phyloP scores from a whole-genome alignment of 73 alveolate species.

The Loxodes magnus region DNA sequence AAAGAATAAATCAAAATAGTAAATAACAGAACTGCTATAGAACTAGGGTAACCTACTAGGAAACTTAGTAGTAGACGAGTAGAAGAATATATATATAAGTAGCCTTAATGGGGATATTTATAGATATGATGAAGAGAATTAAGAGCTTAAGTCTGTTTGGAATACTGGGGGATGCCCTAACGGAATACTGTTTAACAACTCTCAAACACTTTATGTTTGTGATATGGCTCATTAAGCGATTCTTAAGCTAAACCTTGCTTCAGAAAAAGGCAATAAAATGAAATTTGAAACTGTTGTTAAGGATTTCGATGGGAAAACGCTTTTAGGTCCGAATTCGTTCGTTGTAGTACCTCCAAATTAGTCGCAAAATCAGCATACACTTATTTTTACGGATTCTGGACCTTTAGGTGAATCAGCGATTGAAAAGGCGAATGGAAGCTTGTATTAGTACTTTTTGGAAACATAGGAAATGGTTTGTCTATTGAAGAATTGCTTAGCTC shows the following conservation, averaged over 20 bases:
- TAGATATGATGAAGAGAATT: too few relatives aligned
- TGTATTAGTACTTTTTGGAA: constrained; percentile 39
- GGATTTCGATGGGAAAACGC: constrained; percentile 68
- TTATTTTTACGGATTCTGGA: constrained; percentile 61
- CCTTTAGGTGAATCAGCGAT: constrained; percentile 54
- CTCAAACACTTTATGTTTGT: constrained; percentile 61
- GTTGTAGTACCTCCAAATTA: constrained; percentile 25
- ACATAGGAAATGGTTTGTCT: constrained; percentile 43
- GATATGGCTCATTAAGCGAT: constrained; percentile 64
- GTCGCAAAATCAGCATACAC: too few relatives aligned
- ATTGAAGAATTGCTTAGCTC: constrained; percentile 35
- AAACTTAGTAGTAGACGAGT: too few relatives aligned
- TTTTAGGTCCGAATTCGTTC: constrained; percentile 82
- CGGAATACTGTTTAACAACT: constrained; percentile 54
- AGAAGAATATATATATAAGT: too few relatives aligned
- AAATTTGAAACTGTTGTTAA: background rate
- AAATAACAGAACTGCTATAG: too few relatives aligned
- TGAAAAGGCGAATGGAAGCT: constrained; percentile 38
- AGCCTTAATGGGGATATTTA: too few relatives aligned
- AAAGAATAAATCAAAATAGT: too few relatives aligned
- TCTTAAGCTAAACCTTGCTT: constrained; percentile 13
- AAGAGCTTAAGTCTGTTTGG: too few relatives aligned
- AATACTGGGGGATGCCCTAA: constrained; percentile 10
- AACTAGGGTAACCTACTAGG: too few relatives aligned
- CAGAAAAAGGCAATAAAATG: background rate